phyloP scores from a whole-genome alignment of 176 grass and related monocot species.

The Oryza officinalis region DNA sequence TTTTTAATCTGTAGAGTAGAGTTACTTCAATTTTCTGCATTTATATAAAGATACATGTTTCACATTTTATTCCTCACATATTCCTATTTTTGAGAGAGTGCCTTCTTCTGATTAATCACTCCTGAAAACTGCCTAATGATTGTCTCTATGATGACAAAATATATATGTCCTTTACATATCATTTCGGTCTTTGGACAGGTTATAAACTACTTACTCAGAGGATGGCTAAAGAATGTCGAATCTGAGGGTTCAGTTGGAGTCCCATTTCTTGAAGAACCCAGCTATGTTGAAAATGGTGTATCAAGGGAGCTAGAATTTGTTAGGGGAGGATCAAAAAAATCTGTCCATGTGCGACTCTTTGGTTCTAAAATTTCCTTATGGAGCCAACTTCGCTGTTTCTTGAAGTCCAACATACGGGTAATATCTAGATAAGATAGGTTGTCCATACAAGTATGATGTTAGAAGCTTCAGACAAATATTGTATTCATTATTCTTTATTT shows the following conservation, averaged over 20 bases:
- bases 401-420: constrained; percentile 51
- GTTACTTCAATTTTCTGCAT: constrained; percentile 1
- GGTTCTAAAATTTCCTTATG: constrained; percentile 71
- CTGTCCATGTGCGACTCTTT: constrained; percentile 66
- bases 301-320: constrained; percentile 73
- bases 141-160: too few relatives aligned
- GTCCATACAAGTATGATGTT: constrained; percentile 13
- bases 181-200: constrained; percentile 51
- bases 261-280: constrained; percentile 85
- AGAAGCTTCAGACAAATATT: constrained; percentile 37
- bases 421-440: constrained; percentile 47
- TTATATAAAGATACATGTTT: not conserved
- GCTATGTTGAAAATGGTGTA: constrained; percentile 48
- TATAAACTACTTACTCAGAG: constrained; percentile 85
- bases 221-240: constrained; percentile 91
- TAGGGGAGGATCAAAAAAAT: constrained; percentile 76
- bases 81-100: not conserved
- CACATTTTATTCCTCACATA: not conserved
- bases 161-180: not conserved
- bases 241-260: constrained; percentile 62
- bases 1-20: not conserved
- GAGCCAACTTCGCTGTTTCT: constrained; percentile 60
- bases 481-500: constrained; percentile 52
- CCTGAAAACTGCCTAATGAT: too few relatives aligned
- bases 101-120: too few relatives aligned